Conservation (phyloP, 768 basidiomycete species). For the Mrakia blollopis region DNA sequence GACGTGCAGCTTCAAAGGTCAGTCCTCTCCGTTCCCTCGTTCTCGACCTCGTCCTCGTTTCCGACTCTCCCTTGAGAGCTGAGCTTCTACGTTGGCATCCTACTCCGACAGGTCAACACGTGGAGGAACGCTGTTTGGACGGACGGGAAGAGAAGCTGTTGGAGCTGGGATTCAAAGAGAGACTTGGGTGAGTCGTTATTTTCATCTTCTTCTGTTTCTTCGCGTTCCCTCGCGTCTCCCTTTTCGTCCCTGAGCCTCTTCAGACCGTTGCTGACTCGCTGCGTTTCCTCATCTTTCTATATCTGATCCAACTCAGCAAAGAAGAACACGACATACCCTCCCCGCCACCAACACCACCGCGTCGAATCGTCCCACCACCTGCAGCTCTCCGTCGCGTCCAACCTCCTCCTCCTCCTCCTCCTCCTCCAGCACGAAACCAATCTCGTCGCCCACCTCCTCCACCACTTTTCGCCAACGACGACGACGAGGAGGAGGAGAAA, state of each 20-base stretch:
- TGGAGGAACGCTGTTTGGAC: background rate
- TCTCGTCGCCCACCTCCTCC: background rate
- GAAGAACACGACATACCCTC: background rate
- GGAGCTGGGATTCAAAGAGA: slow-evolving; percentile 8
- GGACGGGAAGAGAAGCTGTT: slow-evolving; percentile 16
- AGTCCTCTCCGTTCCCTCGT: background rate
- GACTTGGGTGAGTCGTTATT: slow-evolving; percentile 22
- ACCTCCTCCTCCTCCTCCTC: background rate
- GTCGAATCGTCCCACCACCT: background rate
- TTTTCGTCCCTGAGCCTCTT: background rate
- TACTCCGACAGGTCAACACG: background rate
- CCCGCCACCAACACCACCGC: too few species aligned
- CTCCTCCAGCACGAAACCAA: background rate
- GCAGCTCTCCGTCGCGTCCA: background rate
- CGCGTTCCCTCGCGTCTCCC: background rate
- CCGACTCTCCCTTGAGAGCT: background rate
- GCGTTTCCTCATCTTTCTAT: background rate
- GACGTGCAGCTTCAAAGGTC: slow-evolving; percentile 18
- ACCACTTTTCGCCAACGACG: background rate
- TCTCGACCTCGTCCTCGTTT: background rate
- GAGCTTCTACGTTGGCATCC: background rate
- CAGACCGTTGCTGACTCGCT: background rate
- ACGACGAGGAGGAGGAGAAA: background rate
- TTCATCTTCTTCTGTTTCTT: background rate
- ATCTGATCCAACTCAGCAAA: background rate